Base-by-base conservation (phyloP, 768 basidiomycete species). In the Filobasidium wieringae region DNA sequence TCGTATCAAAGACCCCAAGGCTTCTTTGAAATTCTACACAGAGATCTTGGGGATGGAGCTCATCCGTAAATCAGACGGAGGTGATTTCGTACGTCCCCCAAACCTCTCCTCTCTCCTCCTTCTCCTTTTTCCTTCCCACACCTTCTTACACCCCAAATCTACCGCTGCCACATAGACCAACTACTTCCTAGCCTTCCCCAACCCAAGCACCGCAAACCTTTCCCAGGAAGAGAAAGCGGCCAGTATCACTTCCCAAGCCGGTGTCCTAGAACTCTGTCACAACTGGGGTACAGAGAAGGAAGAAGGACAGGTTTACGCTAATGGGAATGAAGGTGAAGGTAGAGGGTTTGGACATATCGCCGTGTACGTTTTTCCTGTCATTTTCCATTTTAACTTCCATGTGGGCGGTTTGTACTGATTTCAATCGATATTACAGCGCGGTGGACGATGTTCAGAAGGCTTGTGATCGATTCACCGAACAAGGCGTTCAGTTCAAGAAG, bases 271-370 rank as follows among this genome's bases (percentile, higher is more conserved):
- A 72, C 79, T 90, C 50, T 89, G 86, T 1, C 83, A 86, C 76
- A 89, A 91, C 77, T 87, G 90, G 71, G 88, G 91, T 55, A 88
- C 88, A 57, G 93, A 97, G 76, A 47, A 47, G 2, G 91, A 91
- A 78, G 72, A 82, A 65, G 91, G 88, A 33, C n/a, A n/a, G n/a
- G n/a, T n/a, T n/a, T 96, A 95, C 72, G 79, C 82, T 9, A 85
- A 73, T 66, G 93, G 93, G 0, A 99, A 99, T 75, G 71, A 80
- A 3, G 90, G 92, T 4, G 85, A 87, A 4, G 83, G 84, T 29
- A 78, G 78, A 55, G 81, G 76, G 9, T 92, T 90, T 68, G 89
- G 91, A 0, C 92, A 95, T 74, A 88, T 92, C 65, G 87, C 86
- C 58, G 82, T 95, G 58, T 59, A 19, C 45, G 58, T 59, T n/a